Conservation (phyloP, 305 asterid species). For the Stenogyne calaminthoides region DNA sequence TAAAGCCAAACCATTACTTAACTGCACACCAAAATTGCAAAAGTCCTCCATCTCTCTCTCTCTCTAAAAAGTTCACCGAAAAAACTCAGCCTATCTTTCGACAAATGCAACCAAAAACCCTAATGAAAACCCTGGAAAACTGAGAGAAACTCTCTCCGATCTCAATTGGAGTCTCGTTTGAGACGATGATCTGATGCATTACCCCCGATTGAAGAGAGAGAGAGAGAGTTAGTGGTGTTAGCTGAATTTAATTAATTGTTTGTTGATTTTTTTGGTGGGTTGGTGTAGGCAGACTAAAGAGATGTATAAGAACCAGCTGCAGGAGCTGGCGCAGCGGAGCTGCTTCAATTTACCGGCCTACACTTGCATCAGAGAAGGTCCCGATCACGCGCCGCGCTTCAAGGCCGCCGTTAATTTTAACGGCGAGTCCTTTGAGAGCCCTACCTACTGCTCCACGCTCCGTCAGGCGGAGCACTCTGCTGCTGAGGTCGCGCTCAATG, state of each 20-base stretch:
- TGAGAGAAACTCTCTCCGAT: constrained; percentile 26
- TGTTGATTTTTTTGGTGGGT: constrained; percentile 1
- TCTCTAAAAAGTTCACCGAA: constrained; percentile 38
- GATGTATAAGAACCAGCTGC: constrained; percentile 86
- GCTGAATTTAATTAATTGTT: constrained; percentile 25
- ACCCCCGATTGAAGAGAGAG: constrained; percentile 9
- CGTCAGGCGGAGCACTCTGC: constrained; percentile 86
- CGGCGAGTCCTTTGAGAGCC: constrained; percentile 78
- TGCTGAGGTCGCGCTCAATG: constrained; percentile 78
- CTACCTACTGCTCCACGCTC: constrained; percentile 68
- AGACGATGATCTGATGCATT: constrained; percentile 37
- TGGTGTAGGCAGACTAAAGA: constrained; percentile 24
- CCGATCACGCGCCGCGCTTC: constrained; percentile 89
- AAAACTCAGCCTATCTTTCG: constrained; percentile 25
- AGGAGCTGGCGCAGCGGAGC: constrained; percentile 90
- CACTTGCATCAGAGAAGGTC: constrained; percentile 69
- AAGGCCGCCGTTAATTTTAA: constrained; percentile 73
- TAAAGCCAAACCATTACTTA: constrained; percentile 29
- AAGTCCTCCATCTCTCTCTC: constrained; percentile 34
- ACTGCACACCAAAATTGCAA: constrained; percentile 32
- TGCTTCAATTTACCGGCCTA: constrained; percentile 82
- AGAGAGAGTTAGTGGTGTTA: constrained; percentile 22
- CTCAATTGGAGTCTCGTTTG: constrained; percentile 36
- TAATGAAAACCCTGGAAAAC: constrained; percentile 27
- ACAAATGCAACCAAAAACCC: constrained; percentile 49